A percentile compares a stretch with the other conserved stretches of the same genome.
phyloP scores from a whole-genome alignment of 2,329 filamentous ascomycete genomes.

The Scedosporium aurantiacum region DNA sequence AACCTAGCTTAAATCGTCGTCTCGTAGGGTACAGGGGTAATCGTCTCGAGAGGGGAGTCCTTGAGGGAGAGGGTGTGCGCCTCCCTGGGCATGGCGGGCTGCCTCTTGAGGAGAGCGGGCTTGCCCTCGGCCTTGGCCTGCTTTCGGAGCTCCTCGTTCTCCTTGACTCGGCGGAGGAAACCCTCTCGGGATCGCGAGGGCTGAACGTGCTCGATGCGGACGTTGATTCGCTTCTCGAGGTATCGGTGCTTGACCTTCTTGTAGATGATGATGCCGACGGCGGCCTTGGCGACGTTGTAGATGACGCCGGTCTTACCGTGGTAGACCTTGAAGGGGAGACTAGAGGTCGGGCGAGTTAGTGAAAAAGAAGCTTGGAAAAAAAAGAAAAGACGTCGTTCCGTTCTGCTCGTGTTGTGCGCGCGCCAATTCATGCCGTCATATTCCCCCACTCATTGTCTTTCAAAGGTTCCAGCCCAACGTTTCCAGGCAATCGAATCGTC shows the following conservation, averaged over 20 bases:
- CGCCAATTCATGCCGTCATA: neutral
- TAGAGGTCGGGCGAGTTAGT: constrained; percentile 21
- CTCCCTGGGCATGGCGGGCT: constrained; percentile 67
- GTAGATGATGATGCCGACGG: constrained; percentile 98
- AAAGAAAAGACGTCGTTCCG: neutral
- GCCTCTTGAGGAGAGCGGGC: constrained; percentile 87
- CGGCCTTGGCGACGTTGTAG: constrained; percentile 98
- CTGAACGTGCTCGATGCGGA: constrained; percentile 94
- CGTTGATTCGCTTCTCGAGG: constrained; percentile 99
- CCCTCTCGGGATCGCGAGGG: constrained; percentile 93
- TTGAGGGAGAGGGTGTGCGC: constrained; percentile 68
- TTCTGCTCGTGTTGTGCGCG: neutral
- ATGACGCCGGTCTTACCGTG: constrained; percentile 97
- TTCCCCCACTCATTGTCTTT: neutral
- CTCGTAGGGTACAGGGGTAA: constrained; percentile 90
- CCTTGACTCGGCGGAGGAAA: constrained; percentile 93
- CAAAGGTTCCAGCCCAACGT: neutral
- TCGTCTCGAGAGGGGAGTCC: constrained; percentile 82
- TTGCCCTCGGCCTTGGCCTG: constrained; percentile 84
- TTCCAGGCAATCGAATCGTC: neutral
- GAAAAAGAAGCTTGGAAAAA: neutral
- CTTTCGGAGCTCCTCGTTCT: constrained; percentile 85
- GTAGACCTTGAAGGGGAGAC: constrained; percentile 99
- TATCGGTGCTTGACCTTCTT: constrained; percentile 99
- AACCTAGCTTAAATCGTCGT: constrained; percentile 69